Conservation (phyloP, 192 early-diverging fungal genomes). For the Coemansia sp. region DNA sequence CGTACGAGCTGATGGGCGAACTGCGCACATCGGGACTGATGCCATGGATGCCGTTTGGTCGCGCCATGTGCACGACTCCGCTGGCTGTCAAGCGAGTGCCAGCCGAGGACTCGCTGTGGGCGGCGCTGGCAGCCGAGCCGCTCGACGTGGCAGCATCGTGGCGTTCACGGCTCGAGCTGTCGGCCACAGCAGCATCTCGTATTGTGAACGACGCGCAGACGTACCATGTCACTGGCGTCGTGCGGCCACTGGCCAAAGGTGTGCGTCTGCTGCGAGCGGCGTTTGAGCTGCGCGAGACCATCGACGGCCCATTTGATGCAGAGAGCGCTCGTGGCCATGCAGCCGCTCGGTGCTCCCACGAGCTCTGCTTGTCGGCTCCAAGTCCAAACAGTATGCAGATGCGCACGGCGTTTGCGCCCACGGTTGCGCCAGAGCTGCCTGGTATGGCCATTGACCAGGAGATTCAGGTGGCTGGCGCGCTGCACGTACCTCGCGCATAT, state of each 20-base stretch:
- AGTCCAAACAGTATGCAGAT: constrained; percentile 4
- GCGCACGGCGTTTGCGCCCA: constrained; percentile 23
- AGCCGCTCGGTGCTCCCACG: constrained; percentile 20
- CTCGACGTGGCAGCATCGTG: constrained; percentile 34
- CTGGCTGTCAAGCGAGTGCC: constrained; percentile 41
- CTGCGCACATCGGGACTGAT: constrained; percentile 18
- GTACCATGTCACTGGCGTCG: constrained; percentile 20
- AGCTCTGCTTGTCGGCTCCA: constrained; percentile 9
- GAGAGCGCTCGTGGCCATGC: constrained; percentile 6
- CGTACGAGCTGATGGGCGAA: constrained; percentile 43
- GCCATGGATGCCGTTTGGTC: constrained; percentile 22
- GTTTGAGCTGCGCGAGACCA: constrained; percentile 42
- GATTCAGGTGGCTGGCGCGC: constrained; percentile 23
- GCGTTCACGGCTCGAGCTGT: constrained; percentile 42
- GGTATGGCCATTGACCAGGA: constrained; percentile 49
- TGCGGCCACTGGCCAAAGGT: constrained; percentile 43
- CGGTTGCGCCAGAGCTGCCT: constrained; percentile 5
- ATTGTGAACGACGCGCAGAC: constrained; percentile 28
- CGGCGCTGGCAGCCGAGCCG: constrained; percentile 28
- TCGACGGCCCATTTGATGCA: constrained; percentile 27
- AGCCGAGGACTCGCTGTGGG: constrained; percentile 31
- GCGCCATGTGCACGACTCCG: constrained; percentile 12
- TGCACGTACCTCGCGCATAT: constrained; percentile 31
- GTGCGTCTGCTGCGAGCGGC: constrained; percentile 40
- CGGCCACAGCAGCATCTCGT: constrained; percentile 29